Base-by-base conservation (phyloP, 2,329 filamentous ascomycete species). In the Stylonectria norvegica region DNA sequence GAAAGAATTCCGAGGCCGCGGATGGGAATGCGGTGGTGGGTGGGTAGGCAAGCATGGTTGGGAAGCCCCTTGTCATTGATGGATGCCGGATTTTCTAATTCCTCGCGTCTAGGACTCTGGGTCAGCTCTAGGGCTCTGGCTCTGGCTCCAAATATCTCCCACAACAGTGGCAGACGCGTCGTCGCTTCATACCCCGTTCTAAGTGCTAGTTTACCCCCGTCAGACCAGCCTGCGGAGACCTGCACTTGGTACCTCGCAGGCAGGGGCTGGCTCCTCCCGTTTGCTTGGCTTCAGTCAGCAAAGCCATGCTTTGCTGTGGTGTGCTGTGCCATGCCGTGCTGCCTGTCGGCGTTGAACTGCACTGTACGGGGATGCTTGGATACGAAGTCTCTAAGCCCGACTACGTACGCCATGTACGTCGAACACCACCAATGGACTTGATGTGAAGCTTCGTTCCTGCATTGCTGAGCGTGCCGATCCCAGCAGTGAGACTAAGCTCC, bases 401-500 rank as follows among this genome's bases (percentile, higher is more conserved):
- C 12, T 47, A 47, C 42, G 44, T 38, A 45, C 38, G 45, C 44
- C 39, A 36, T 34, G 30, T 53, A 25, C 41, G 42, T 40, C 40
- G 47, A 38, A 45, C 43, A 32, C 33, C 40, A 39, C 25, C 39
- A 40, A 49, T 45, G 46, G 45, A 53, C 44, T 47, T 46, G 44
- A 40, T 50, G 44, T 37, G 42, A 41, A n/a, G n/a, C 52, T 52
- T 56, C 36, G 54, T 57, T 57, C 54, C 54, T 57, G 54, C 54
- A 57, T 56, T 38, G 48, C 51, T 51, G 37, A 55, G 42, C 49
- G 45, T 48, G 53, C 47, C 40, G 32, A 45, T 45, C 40, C 44
- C 32, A 37, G 35, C 38, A 29, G 36, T 23, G 31, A 35, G 36
- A 47, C 50, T 45, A 40, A 45, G 42, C 34, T 43, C 40, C 34